phyloP scores from a whole-genome alignment of 139 green algal species.

The Picochlorum sp. region DNA sequence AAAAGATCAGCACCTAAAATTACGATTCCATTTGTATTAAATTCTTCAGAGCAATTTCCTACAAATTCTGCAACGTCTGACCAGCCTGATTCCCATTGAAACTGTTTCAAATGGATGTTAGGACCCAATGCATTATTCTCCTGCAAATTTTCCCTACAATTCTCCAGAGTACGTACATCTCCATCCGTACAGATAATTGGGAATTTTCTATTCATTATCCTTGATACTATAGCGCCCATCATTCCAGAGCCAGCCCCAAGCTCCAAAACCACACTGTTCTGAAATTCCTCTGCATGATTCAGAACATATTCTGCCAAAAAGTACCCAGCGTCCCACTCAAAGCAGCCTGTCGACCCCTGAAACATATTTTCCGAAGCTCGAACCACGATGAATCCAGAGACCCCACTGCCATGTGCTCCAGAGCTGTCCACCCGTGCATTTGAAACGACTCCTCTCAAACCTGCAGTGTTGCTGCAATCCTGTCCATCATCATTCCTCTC shows the following conservation, averaged over 20 bases:
- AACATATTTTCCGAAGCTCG: slow-evolving; percentile 38
- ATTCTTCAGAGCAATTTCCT: not conserved
- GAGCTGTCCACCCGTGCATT: not conserved
- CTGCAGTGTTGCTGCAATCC: too few species aligned
- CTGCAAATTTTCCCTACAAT: slow-evolving; percentile 51
- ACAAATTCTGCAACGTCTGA: not conserved
- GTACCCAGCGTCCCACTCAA: slow-evolving; percentile 69
- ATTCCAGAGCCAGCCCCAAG: slow-evolving; percentile 56
- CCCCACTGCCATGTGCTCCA: not conserved
- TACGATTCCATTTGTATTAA: not conserved
- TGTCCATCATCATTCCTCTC: too few species aligned
- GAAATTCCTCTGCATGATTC: slow-evolving; percentile 30
- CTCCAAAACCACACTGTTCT: slow-evolving; percentile 51
- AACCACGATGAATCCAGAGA: not conserved
- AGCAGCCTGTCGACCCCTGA: slow-evolving; percentile 55
- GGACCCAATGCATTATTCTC: slow-evolving; percentile 35
- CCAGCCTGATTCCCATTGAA: slow-evolving; percentile 8
- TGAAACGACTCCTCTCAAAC: too few species aligned
- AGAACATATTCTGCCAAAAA: slow-evolving; percentile 53
- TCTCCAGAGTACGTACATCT: slow-evolving; percentile 36
- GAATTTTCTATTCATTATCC: slow-evolving; percentile 3
- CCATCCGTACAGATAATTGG: slow-evolving; percentile 51
- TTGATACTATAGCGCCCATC: slow-evolving; percentile 25
- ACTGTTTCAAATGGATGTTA: not conserved
- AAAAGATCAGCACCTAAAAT: slow-evolving; percentile 31